phyloP scores from a whole-genome alignment of 2,329 filamentous ascomycete species.

The Botryosphaeria agaves region DNA sequence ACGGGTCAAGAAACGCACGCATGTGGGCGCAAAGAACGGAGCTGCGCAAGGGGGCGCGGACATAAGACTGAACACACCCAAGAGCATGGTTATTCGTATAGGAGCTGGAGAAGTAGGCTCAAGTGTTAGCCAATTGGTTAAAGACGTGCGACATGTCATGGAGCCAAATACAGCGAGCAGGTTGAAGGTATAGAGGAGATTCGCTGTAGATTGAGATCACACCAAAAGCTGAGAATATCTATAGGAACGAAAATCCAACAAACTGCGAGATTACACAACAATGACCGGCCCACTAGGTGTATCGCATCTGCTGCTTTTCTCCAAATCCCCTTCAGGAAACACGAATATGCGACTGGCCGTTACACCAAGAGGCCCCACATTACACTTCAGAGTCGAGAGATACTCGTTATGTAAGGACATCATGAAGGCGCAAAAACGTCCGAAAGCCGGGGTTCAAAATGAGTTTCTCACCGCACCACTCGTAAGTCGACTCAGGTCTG shows the following conservation, averaged over 20 bases:
- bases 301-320: conserved; percentile 84
- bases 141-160: conserved; percentile 86
- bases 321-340: conserved; percentile 74
- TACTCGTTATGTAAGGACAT: conserved; percentile 93
- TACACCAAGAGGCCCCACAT: conserved; percentile 76
- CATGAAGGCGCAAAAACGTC: conserved; percentile 64
- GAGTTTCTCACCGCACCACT: conserved; percentile 75
- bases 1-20: conserved; percentile 78
- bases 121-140: conserved; percentile 78
- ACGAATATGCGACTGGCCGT: conserved; percentile 80
- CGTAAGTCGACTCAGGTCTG: conserved; percentile 25
- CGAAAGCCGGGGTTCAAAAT: conserved; percentile 57
- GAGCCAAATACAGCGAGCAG: conserved; percentile 84
- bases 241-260: conserved; percentile 68
- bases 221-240: neutral
- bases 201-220: neutral
- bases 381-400: conserved; percentile 87
- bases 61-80: conserved; percentile 50
- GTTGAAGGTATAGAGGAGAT: conserved; percentile 39
- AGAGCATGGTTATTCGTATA: conserved; percentile 97
- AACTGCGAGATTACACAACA: conserved; percentile 76
- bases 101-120: conserved; percentile 86
- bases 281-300: conserved; percentile 94
- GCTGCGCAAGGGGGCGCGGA: conserved; percentile 33
- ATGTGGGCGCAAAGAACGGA: conserved; percentile 48